Evolutionary conservation across 2,329 filamentous ascomycete species (phyloP).

Genomic region (Cucurbitaria berberidis): DNA sequence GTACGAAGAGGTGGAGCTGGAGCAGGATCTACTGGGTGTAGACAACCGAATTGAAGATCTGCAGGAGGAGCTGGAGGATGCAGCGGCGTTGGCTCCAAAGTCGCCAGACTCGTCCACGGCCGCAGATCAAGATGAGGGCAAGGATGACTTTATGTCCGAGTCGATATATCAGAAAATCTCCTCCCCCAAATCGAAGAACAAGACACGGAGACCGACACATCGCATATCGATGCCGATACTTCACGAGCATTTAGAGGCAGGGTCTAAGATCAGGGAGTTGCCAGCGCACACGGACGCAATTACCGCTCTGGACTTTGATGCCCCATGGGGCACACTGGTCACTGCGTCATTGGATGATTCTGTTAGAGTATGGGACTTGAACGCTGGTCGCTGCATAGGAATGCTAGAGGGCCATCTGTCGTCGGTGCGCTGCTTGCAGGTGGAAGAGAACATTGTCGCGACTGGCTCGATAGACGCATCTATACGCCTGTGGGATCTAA

Average conservation of each 20-base stretch:
- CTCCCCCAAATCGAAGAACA: slow-evolving; percentile 59
- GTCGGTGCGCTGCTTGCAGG: slow-evolving; percentile 88
- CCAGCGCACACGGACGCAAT: slow-evolving; percentile 87
- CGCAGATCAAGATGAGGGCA: slow-evolving; percentile 62
- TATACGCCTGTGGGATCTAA: slow-evolving; percentile 93
- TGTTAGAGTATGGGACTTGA: slow-evolving; percentile 94
- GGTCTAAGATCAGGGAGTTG: slow-evolving; percentile 85
- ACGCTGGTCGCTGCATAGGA: slow-evolving; percentile 89
- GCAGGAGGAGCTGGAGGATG: slow-evolving; percentile 63
- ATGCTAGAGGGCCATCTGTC: slow-evolving; percentile 92
- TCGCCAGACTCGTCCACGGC: slow-evolving; percentile 49
- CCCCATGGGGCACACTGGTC: slow-evolving; percentile 95
- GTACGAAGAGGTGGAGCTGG: slow-evolving; percentile 86
- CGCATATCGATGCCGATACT: slow-evolving; percentile 91
- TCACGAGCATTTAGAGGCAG: slow-evolving; percentile 93
- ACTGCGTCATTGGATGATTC: slow-evolving; percentile 92
- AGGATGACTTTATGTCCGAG: slow-evolving; percentile 86
- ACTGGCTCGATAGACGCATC: slow-evolving; percentile 95
- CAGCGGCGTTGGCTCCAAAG: slow-evolving; percentile 53
- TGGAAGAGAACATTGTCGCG: slow-evolving; percentile 93
- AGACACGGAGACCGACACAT: slow-evolving; percentile 62
- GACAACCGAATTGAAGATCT: slow-evolving; percentile 69
- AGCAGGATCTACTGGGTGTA: slow-evolving; percentile 75
- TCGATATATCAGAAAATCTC: slow-evolving; percentile 96
- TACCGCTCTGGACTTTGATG: slow-evolving; percentile 92